A percentile compares a stretch with the other conserved stretches of the same genome.
These are phyloP conservation scores for Colletotrichum sidae DNA, from an alignment of 2,329 filamentous ascomycete genomes.

Conservation along the genomic window DNA sequence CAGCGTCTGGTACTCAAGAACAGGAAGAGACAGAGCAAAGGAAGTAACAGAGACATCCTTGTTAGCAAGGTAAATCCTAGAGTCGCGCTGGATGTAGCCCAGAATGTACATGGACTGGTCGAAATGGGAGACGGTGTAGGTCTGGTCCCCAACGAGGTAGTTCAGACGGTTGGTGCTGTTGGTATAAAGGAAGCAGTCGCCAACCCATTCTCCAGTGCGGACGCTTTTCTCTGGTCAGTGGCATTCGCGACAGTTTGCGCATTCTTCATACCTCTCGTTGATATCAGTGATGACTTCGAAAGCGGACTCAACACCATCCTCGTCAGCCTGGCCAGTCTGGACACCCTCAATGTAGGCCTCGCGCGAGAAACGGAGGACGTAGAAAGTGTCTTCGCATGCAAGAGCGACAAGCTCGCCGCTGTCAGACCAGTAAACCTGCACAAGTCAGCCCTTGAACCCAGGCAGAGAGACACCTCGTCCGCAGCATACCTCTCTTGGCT, in stretches of 20 bases:
- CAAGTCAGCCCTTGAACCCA: not conserved
- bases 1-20: constrained; percentile 96
- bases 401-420: constrained; percentile 92
- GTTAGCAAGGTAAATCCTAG: constrained; percentile 93
- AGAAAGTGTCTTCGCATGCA: constrained; percentile 95
- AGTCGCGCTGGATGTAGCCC: constrained; percentile 94
- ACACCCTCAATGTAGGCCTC: constrained; percentile 88
- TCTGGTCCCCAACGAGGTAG: constrained; percentile 97
- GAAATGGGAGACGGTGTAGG: constrained; percentile 97
- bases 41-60: constrained; percentile 95
- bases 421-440: constrained; percentile 94
- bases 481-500: constrained; percentile 62
- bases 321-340: constrained; percentile 84
- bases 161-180: constrained; percentile 97
- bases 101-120: constrained; percentile 95
- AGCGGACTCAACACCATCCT: constrained; percentile 92
- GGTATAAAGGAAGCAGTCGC: constrained; percentile 99
- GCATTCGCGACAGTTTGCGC: constrained; percentile 40
- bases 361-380: constrained; percentile 90
- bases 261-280: constrained; percentile 76
- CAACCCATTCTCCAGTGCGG: constrained; percentile 96
- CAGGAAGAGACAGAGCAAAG: constrained; percentile 88
- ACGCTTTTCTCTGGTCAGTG: constrained; percentile 64
- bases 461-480: not conserved
- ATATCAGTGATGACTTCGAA: constrained; percentile 98